phyloP scores from a whole-genome alignment of 495 filamentous ascomycete species.

The Evansstolkia leycettana region DNA sequence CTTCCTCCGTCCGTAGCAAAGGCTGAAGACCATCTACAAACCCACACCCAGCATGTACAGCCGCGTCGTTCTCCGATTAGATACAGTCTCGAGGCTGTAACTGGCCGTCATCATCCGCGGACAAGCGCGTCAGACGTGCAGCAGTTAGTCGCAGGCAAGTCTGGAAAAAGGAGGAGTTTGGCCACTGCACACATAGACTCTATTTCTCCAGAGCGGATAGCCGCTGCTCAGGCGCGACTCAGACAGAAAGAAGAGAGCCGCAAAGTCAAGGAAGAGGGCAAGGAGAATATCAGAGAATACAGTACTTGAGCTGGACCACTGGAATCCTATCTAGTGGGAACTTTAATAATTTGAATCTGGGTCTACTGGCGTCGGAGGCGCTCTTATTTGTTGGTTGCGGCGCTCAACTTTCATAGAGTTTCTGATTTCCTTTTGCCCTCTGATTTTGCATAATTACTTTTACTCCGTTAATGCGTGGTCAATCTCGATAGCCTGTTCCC shows the following conservation, averaged over 20 bases:
- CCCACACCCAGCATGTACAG: conserved; percentile 8
- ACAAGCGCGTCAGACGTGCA: conserved; percentile 7
- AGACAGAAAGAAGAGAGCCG: conserved; percentile 37
- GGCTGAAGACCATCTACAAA: conserved; percentile 4
- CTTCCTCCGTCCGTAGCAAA: conserved; percentile 12
- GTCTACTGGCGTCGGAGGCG: too few relatives aligned
- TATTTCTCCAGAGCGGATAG: conserved; percentile 45
- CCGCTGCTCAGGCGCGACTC: conserved; percentile 52
- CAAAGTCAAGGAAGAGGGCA: conserved; percentile 16
- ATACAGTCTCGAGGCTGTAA: conserved; percentile 11
- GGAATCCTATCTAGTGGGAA: too few relatives aligned
- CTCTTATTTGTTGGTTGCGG: too few relatives aligned
- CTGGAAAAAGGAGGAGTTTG: conserved; percentile 21
- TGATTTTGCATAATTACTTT: too few relatives aligned
- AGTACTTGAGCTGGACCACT: background rate
- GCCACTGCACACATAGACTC: conserved; percentile 23
- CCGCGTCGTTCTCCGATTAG: conserved; percentile 12
- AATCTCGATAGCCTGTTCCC: too few relatives aligned
- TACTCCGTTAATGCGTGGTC: too few relatives aligned
- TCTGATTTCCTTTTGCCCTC: too few relatives aligned
- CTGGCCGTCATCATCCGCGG: conserved; percentile 6
- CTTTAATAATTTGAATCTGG: too few relatives aligned
- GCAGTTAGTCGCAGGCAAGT: conserved; percentile 22
- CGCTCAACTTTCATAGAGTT: too few relatives aligned
- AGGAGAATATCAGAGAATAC: conserved; percentile 16